These are phyloP conservation scores for Pyracantha coccinea DNA, from an alignment of 331 rosid species.

Conservation along the genomic window DNA sequence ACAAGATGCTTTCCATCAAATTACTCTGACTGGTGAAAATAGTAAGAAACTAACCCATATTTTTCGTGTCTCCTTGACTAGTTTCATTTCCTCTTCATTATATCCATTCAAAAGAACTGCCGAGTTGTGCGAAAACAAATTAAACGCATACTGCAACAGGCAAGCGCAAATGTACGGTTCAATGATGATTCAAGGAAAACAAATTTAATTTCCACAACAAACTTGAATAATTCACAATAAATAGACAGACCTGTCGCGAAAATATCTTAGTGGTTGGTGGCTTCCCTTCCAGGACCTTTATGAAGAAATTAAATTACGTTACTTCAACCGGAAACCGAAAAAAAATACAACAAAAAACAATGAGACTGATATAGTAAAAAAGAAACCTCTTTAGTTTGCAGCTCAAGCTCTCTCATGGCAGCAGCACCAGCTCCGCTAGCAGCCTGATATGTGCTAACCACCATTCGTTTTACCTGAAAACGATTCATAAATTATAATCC, in stretches of 20 bases:
- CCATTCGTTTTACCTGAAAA: slow-evolving; percentile 84
- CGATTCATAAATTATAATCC: background rate
- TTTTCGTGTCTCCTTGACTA: slow-evolving; percentile 88
- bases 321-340: background rate
- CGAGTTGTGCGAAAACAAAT: slow-evolving; percentile 89
- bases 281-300: slow-evolving; percentile 77
- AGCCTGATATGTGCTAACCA: slow-evolving; percentile 96
- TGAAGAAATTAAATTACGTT: background rate
- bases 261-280: slow-evolving; percentile 78
- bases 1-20: background rate
- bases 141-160: slow-evolving; percentile 89
- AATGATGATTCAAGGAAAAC: background rate
- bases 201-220: background rate
- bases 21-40: background rate
- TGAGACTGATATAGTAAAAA: background rate
- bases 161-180: slow-evolving; percentile 9
- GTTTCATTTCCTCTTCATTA: slow-evolving; percentile 98
- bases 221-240: background rate
- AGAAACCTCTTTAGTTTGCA: slow-evolving; percentile 89
- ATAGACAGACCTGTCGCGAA: slow-evolving; percentile 62
- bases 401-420: slow-evolving; percentile 98
- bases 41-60: slow-evolving; percentile 61
- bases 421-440: slow-evolving; percentile 99
- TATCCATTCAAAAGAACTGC: slow-evolving; percentile 82
- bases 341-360: background rate